These are phyloP conservation scores for Colletotrichum kahawae DNA, from an alignment of 2,329 filamentous ascomycete species.

Conservation along the genomic window DNA sequence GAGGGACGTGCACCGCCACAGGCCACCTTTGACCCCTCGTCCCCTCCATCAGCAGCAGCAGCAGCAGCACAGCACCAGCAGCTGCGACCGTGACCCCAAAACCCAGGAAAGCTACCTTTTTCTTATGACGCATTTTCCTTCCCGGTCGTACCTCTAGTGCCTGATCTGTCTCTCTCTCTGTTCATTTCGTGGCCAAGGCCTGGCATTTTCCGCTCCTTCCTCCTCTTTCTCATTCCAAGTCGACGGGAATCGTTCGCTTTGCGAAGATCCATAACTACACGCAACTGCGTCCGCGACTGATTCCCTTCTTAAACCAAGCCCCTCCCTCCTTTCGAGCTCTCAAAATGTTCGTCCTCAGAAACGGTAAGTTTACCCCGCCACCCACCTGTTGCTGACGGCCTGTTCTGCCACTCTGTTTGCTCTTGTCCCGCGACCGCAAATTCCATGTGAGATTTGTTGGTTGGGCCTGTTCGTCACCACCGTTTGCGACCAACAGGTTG, in stretches of 20 bases:
- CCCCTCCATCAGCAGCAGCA: constrained; percentile 18
- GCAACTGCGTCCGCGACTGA: not conserved
- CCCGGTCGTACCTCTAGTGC: not conserved
- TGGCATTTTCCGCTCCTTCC: constrained; percentile 2
- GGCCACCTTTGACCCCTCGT: constrained; percentile 14
- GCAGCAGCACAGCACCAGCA: not conserved
- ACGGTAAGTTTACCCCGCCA: constrained; percentile 35
- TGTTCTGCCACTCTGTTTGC: not conserved
- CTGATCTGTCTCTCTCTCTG: constrained; percentile 5
- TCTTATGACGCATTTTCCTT: constrained; percentile 35
- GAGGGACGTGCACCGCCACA: constrained; percentile 29
- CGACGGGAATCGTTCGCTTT: constrained; percentile 5
- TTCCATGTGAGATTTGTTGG: not conserved
- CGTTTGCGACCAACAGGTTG: not conserved
- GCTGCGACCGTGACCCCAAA: not conserved
- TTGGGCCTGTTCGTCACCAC: not conserved
- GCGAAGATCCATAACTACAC: constrained; percentile 10
- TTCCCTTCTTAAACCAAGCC: not conserved
- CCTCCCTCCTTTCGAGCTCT: not conserved
- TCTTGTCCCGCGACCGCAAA: not conserved
- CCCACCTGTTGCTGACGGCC: not conserved
- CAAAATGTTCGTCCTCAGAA: constrained; percentile 44
- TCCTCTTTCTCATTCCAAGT: not conserved
- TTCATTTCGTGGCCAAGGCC: constrained; percentile 16
- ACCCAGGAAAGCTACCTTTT: constrained; percentile 13